Evolutionary conservation across 306 rosid species (phyloP).

Genomic region (Acmispon strigosus): DNA sequence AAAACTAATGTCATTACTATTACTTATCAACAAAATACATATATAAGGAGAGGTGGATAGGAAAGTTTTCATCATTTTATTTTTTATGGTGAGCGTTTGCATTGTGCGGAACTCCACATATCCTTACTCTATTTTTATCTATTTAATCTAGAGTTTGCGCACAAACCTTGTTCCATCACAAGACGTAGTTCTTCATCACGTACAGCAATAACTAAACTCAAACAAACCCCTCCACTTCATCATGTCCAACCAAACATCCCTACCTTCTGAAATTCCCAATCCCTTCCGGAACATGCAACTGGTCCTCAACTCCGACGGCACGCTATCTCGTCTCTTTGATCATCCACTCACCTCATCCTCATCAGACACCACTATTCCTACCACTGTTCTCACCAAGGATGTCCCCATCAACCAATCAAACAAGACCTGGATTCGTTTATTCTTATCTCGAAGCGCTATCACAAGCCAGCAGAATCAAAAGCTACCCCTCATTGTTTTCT

Average conservation of each 20-base stretch:
- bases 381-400: slow-evolving; percentile 44
- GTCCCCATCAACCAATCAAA: slow-evolving; percentile 34
- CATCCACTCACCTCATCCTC: slow-evolving; percentile 19
- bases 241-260: slow-evolving; percentile 60
- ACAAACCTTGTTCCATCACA: too few species aligned
- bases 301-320: slow-evolving; percentile 19
- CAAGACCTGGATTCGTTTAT: slow-evolving; percentile 37
- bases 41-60: too few species aligned
- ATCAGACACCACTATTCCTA: slow-evolving; percentile 14
- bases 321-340: slow-evolving; percentile 24
- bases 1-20: too few species aligned
- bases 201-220: too few species aligned
- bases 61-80: too few species aligned
- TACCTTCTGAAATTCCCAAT: slow-evolving; percentile 1
- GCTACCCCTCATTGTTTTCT: slow-evolving; percentile 31
- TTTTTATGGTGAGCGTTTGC: too few species aligned
- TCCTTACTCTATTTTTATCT: too few species aligned
- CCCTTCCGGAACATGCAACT: slow-evolving; percentile 30
- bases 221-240: slow-evolving; percentile 19
- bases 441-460: slow-evolving; percentile 26
- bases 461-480: slow-evolving; percentile 4
- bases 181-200: too few species aligned
- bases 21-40: too few species aligned
- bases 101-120: too few species aligned
- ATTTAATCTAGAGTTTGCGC: too few species aligned